A percentile compares a stretch with the other conserved stretches of the same genome.
phyloP scores from a whole-genome alignment of 2,329 filamentous ascomycete genomes.

The Ciborinia camelliae region DNA sequence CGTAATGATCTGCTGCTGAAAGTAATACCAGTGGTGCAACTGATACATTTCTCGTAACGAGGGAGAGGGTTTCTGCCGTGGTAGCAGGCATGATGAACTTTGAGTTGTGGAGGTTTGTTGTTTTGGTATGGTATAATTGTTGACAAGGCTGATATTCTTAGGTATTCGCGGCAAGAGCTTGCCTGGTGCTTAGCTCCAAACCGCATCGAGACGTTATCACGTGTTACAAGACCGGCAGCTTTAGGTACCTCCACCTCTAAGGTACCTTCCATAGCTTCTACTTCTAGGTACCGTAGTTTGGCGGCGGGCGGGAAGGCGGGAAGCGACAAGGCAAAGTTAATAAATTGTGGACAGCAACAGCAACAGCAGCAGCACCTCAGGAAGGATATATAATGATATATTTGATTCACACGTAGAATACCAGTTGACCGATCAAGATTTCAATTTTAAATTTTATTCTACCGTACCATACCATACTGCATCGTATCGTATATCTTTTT shows the following conservation, averaged over 20 bases:
- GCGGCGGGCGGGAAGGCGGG: constrained; percentile 1
- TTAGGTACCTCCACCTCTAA: too few species aligned
- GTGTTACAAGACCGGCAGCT: background rate
- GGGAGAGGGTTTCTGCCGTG: constrained; percentile 91
- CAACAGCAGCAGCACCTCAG: too few species aligned
- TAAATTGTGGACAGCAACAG: background rate
- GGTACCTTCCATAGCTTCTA: too few species aligned
- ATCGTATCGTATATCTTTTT: too few species aligned
- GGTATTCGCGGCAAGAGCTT: constrained; percentile 20
- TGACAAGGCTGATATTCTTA: constrained; percentile 21
- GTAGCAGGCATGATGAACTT: constrained; percentile 79
- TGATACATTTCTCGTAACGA: constrained; percentile 91
- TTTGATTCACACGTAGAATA: too few species aligned
- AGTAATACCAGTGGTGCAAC: constrained; percentile 97
- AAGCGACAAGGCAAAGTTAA: background rate
- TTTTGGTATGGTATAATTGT: constrained; percentile 15
- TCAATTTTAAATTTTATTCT: too few species aligned
- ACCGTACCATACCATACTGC: too few species aligned
- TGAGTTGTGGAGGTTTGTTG: constrained; percentile 22
- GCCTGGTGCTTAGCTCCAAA: constrained; percentile 20
- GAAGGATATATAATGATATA: constrained; percentile 2
- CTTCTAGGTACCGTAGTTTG: too few species aligned
- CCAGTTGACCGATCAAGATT: background rate
- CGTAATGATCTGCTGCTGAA: constrained; percentile 97
- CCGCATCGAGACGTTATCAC: constrained; percentile 10